Evolutionary conservation across 495 filamentous ascomycete species (phyloP), one percentile per base, ranked within the genome.

Genomic region (Penicillium manginii): DNA sequence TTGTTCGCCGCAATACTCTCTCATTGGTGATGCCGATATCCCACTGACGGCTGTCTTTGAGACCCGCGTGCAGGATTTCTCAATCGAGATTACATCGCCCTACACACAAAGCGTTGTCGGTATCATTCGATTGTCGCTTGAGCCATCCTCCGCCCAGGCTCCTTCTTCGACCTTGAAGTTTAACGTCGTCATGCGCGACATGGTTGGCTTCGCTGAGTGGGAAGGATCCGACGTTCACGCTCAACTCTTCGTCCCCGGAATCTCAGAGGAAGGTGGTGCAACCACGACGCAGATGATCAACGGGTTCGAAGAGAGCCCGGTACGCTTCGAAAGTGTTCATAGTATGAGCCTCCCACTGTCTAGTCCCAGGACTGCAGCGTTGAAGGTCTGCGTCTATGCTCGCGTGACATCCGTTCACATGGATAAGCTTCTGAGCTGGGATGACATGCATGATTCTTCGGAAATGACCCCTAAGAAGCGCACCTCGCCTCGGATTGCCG

Each of bases 121-220:
- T 48, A 91, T 97, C 31, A 86, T 98, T 62, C 88, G 91, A 54
- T 75, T 99, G 45, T 93, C 93, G 2, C 78, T 99, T 10, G 94
- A 98, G 66, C 94, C 94, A 33, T 97, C 93, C 1, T 93, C 91
- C 19, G 93, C 94, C 8, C 89, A 96, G 68, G 92, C 93, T 22
- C 94, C 93, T 26, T 89, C 91, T 9, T 92, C 90, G 51, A 98
- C 90, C 23, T 77, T 99, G 54, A 98, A 98, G 69, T 99, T 98
- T 76, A 99, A 98, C 64, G 92, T 98, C 22, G 93, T 97, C 50
- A 96, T 99, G 92, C 92, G 94, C 67, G 91, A 98, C 64, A 88
- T 99, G 86, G 75, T 93, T 43, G 94, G 94, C 5, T 98, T 99
- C 64, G 91, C 94, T 1, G 94, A 99, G 75, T 87, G 93, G 60